phyloP scores from a whole-genome alignment of 2,329 filamentous ascomycete genomes.

The Ceratocystis cacaofunesta region DNA sequence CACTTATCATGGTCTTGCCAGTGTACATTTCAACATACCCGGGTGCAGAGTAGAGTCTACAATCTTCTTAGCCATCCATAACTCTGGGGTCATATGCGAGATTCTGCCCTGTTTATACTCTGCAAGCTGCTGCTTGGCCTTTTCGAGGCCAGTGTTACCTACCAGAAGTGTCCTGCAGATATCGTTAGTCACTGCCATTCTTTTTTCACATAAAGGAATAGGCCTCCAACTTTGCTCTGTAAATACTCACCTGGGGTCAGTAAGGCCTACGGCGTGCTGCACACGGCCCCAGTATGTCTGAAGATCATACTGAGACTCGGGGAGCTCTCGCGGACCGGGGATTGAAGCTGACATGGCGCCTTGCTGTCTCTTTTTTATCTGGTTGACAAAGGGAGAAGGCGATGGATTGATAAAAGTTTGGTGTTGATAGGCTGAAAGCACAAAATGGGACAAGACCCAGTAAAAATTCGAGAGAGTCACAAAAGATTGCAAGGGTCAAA shows the following conservation, averaged over 20 bases:
- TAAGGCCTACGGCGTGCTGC: constrained; percentile 72
- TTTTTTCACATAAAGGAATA: neutral
- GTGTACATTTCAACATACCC: constrained; percentile 38
- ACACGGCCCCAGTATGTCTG: constrained; percentile 91
- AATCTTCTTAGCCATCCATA: constrained; percentile 94
- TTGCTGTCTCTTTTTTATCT: neutral
- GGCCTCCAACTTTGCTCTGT: neutral
- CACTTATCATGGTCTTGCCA: neutral
- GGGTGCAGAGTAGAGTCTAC: constrained; percentile 94
- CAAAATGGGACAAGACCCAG: constrained; percentile 4
- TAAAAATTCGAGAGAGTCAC: neutral
- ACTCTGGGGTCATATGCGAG: constrained; percentile 66
- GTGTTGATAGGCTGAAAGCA: neutral
- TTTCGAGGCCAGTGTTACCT: constrained; percentile 60
- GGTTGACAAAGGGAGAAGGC: no score
- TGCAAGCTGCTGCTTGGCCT: constrained; percentile 68
- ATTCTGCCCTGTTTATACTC: constrained; percentile 77
- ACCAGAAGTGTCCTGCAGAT: constrained; percentile 68
- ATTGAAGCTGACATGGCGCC: constrained; percentile 47
- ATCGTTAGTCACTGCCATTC: neutral
- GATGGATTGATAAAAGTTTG: neutral
- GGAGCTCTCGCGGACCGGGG: constrained; percentile 62
- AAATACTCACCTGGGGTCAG: constrained; percentile 76
- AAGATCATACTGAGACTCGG: constrained; percentile 83
- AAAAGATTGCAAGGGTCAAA: constrained; percentile 1